A percentile compares a stretch with the other conserved stretches of the same genome.
Evolutionary conservation across 805 yeast genomes (phyloP).

Genomic region (Candida succiphila): DNA sequence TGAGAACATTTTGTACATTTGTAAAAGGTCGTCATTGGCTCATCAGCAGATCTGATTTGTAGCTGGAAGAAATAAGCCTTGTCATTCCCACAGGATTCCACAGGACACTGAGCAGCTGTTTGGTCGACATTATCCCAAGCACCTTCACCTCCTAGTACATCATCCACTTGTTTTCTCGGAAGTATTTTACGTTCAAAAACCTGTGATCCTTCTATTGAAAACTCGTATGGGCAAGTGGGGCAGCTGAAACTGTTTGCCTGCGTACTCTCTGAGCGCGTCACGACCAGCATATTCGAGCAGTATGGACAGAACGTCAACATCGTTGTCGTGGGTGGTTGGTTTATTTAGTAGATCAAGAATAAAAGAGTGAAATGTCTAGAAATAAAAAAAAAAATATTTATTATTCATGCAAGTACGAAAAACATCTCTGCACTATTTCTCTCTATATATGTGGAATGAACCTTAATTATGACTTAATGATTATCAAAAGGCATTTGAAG

Average conservation of each 20-base stretch:
- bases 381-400: too few species aligned
- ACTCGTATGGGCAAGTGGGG: conserved; percentile 92
- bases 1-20: conserved; percentile 89
- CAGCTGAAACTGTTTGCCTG: conserved; percentile 66
- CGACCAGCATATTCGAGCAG: conserved; percentile 83
- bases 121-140: conserved; percentile 99
- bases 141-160: conserved; percentile 92
- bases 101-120: conserved; percentile 87
- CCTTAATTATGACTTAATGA: too few species aligned
- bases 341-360: too few species aligned
- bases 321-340: too few species aligned
- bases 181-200: conserved; percentile 78
- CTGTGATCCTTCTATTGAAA: conserved; percentile 74
- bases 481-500: too few species aligned
- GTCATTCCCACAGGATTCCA: conserved; percentile 73
- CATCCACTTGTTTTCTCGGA: conserved; percentile 87
- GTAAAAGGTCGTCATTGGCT: conserved; percentile 98
- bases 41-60: conserved; percentile 97
- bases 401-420: neutral
- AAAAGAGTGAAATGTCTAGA: too few species aligned
- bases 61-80: conserved; percentile 95
- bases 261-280: conserved; percentile 46
- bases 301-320: conserved; percentile 95
- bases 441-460: too few species aligned
- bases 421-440: too few species aligned